A percentile compares a stretch with the other conserved stretches of the same genome.
Evolutionary conservation across 371 early-diverging fungal genomes (phyloP).

Genomic region (Rhizopus sp.): DNA sequence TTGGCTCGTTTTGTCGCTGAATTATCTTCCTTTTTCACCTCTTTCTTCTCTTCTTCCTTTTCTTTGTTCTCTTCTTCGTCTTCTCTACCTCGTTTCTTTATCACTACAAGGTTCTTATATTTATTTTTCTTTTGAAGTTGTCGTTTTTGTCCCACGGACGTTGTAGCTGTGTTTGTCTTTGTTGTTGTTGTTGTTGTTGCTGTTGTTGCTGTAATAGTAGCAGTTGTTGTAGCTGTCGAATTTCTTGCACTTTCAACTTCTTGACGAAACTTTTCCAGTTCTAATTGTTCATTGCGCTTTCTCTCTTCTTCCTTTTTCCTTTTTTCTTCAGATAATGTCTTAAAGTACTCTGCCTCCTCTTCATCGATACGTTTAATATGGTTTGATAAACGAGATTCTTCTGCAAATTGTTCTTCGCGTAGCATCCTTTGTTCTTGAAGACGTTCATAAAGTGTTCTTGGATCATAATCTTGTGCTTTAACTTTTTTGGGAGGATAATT

Average conservation of each 20-base stretch:
- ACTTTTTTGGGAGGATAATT: conserved; percentile 2
- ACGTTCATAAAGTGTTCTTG: conserved; percentile 79
- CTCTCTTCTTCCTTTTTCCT: conserved; percentile 51
- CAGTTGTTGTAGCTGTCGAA: conserved; percentile 2
- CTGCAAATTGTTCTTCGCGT: conserved; percentile 70
- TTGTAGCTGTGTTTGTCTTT: conserved; percentile 1
- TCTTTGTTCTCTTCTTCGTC: conserved; percentile 18
- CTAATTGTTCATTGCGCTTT: conserved; percentile 58
- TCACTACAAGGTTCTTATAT: conserved; percentile 32
- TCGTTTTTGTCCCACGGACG: conserved; percentile 1
- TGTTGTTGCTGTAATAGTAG: neutral
- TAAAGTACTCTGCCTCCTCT: conserved; percentile 77
- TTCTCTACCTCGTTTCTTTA: conserved; percentile 27
- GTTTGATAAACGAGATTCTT: conserved; percentile 70
- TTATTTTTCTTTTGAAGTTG: conserved; percentile 19
- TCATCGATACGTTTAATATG: conserved; percentile 74
- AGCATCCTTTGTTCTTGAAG: conserved; percentile 72
- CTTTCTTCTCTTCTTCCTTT: conserved; percentile 3
- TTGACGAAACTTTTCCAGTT: conserved; percentile 65
- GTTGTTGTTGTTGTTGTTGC: neutral
- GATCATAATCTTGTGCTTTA: conserved; percentile 62
- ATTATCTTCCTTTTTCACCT: conserved; percentile 3
- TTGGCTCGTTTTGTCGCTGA: neutral
- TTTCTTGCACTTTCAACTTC: conserved; percentile 16
- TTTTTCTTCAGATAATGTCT: conserved; percentile 62